Base-by-base conservation (phyloP, 1,284 basidiomycete species). In the Stygiomarasmius scandens region DNA sequence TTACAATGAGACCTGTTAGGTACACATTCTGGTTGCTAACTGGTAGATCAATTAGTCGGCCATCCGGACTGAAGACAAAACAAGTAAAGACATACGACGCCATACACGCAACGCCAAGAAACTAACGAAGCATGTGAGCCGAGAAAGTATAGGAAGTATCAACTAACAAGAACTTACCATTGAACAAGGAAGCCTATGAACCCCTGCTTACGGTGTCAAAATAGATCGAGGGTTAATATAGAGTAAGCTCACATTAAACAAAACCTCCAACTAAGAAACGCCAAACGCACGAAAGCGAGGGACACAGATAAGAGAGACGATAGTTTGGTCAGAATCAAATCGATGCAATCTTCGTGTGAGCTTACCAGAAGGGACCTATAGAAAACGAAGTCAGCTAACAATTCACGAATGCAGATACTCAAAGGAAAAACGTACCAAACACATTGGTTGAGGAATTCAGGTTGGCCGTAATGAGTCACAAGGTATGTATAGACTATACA, bases 401-500 rank as follows among this genome's bases (percentile, higher is more conserved):
- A 48, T 16, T 2, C 8, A 20, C 25, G n/a, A 23, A 41, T n/a
- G 12, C 19, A 49, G 25, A 8, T 14, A 22, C 14, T 12, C 12
- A 29, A 6, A n/a, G 6, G 12, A 32, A 19, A 52, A 8, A 64
- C 76, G 58, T 61, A 82, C 84, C 79, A 82, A 10, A 84, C 74
- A 19, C 84, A 66, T 0, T 62, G 64, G 0, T 48, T 54, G 2
- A 86, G 74, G 29, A 69, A 62, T 0, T 57, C 50, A 0, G 64
- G 64, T 38, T 78, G 70, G 43, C 74, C 74, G 62, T 76, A 86
- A 59, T 83, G 70, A 11, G 76, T 77, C 49, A 87, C 66, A 2
- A 80, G 64, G 63, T 87, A 86, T 9, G 71, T 73, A 62, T 87
- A 87, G 3, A 82, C 85, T 55, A 24, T 45, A 20, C 16, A 19